phyloP scores from a whole-genome alignment of 805 yeast genomes.

The Yamadazyma sp. region DNA sequence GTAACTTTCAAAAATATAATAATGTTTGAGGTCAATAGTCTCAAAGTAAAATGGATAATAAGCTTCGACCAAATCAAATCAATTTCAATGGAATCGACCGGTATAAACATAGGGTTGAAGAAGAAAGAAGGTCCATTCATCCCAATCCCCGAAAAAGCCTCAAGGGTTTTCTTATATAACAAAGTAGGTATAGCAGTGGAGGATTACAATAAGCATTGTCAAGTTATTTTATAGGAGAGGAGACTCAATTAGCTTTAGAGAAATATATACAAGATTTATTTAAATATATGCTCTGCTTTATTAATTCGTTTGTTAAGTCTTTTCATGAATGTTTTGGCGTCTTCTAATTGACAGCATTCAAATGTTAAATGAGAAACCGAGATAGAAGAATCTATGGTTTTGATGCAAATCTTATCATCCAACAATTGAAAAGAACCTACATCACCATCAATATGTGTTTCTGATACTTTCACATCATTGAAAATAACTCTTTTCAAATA shows the following conservation, averaged over 20 bases:
- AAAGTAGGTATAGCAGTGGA: constrained; percentile 78
- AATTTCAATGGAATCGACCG: constrained; percentile 74
- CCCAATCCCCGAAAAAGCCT: constrained; percentile 68
- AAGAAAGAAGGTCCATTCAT: constrained; percentile 58
- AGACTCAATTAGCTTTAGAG: too few species aligned
- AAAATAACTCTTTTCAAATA: constrained; percentile 48
- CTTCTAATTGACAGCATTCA: constrained; percentile 53
- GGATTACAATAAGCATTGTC: constrained; percentile 71
- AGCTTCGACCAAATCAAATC: constrained; percentile 62
- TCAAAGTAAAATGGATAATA: constrained; percentile 71
- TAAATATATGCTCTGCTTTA: constrained; percentile 15
- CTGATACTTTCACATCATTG: constrained; percentile 20
- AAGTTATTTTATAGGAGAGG: constrained; percentile 31
- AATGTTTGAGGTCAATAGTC: constrained; percentile 58
- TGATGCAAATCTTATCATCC: constrained; percentile 31
- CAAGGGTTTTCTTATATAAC: constrained; percentile 64
- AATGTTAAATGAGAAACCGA: constrained; percentile 41
- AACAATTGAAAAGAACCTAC: constrained; percentile 1
- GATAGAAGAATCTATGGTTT: constrained; percentile 44
- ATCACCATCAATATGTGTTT: constrained; percentile 1
- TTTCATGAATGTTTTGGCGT: constrained; percentile 40
- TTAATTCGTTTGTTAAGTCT: constrained; percentile 49
- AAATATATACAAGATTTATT: constrained; percentile 1
- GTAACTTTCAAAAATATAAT: constrained; percentile 71
- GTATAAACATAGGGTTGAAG: constrained; percentile 65